These are phyloP conservation scores for Neoboletus magnificus DNA, from an alignment of 768 basidiomycete genomes.

Conservation along the genomic window DNA sequence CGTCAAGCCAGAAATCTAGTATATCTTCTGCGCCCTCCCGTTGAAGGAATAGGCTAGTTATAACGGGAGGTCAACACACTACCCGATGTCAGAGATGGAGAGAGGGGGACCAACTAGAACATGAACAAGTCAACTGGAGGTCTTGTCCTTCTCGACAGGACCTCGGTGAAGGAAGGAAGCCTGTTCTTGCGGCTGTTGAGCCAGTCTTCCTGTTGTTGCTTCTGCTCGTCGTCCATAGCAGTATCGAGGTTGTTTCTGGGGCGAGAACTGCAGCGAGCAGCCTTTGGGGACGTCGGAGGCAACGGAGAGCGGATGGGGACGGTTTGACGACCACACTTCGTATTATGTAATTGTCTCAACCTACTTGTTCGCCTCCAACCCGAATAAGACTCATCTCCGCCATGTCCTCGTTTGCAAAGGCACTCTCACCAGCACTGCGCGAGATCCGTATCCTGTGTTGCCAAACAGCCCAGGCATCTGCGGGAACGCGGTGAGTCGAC, in stretches of 20 bases:
- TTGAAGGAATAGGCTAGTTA: slow-evolving; percentile 83
- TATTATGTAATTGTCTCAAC: slow-evolving; percentile 28
- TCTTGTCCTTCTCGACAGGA: slow-evolving; percentile 83
- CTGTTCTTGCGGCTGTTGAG: slow-evolving; percentile 66
- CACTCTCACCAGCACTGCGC: slow-evolving; percentile 71
- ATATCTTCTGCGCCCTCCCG: slow-evolving; percentile 95
- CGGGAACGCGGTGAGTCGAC: slow-evolving; percentile 66
- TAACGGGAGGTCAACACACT: slow-evolving; percentile 4
- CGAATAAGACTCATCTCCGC: slow-evolving; percentile 24
- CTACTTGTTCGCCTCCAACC: background rate
- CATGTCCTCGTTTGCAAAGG: slow-evolving; percentile 67
- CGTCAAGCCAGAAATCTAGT: slow-evolving; percentile 98
- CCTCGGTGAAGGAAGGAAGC: slow-evolving; percentile 86
- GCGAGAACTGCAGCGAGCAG: slow-evolving; percentile 16
- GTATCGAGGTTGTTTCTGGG: slow-evolving; percentile 1
- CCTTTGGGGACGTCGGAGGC: slow-evolving; percentile 14
- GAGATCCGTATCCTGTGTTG: slow-evolving; percentile 81
- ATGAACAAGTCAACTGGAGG: slow-evolving; percentile 98
- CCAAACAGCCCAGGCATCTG: slow-evolving; percentile 71
- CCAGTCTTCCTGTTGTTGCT: slow-evolving; percentile 66
- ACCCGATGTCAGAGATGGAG: background rate
- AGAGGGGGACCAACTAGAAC: slow-evolving; percentile 80
- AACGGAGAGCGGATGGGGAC: slow-evolving; percentile 12
- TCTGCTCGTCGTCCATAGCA: slow-evolving; percentile 55
- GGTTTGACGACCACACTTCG: slow-evolving; percentile 6